phyloP scores from a whole-genome alignment of 192 early-diverging fungal species.

The Neocallimastix lanati region DNA sequence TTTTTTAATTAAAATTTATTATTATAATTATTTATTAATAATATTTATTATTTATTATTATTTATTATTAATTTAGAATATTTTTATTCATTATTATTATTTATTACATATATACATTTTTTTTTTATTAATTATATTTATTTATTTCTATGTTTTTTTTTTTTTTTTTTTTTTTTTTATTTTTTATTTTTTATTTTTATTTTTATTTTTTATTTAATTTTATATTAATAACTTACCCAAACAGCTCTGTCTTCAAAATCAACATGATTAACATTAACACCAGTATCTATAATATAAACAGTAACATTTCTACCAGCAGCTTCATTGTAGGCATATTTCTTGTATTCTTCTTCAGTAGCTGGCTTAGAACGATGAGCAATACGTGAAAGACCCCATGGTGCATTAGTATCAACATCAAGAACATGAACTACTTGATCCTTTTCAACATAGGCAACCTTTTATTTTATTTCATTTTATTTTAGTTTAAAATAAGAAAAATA shows the following conservation, averaged over 20 bases:
- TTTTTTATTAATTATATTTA: no score
- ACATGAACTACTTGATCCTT: conserved; percentile 60
- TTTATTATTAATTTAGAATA: no score
- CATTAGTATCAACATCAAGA: conserved; percentile 36
- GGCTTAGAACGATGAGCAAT: conserved; percentile 59
- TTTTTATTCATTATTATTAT: no score
- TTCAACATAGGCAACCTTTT: conserved; percentile 65
- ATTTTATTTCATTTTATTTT: no score
- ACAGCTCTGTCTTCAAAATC: conserved; percentile 83
- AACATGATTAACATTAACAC: conserved; percentile 58
- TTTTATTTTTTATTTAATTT: background rate
- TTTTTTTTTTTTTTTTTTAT: conserved; percentile 21
- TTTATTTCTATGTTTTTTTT: conserved; percentile 7
- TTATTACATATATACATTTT: no score
- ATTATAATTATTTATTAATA: no score
- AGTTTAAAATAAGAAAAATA: background rate
- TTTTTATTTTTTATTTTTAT: background rate
- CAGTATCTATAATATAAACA: conserved; percentile 93
- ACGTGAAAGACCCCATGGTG: conserved; percentile 76
- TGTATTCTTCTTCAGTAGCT: conserved; percentile 25
- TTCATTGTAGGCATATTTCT: conserved; percentile 53
- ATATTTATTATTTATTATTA: no score
- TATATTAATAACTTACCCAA: conserved; percentile 35
- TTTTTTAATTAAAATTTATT: no score
- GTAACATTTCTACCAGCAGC: conserved; percentile 65